These are phyloP conservation scores for Diaporthe sp. DNA, from an alignment of 2,329 filamentous ascomycete genomes.

Conservation along the genomic window DNA sequence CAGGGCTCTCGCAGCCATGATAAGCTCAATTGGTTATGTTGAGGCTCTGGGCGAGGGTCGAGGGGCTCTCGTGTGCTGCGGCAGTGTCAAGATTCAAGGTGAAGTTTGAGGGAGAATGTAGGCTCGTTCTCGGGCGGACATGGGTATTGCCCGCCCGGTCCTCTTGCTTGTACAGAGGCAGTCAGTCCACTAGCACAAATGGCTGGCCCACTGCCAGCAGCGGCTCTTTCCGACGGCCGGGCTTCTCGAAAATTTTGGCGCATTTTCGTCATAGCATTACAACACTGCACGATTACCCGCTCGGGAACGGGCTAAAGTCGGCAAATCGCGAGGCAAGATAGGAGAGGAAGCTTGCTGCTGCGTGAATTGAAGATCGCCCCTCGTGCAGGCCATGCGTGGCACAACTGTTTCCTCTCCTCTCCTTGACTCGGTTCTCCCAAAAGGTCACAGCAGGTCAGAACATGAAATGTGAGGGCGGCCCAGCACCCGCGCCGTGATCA, in stretches of 20 bases:
- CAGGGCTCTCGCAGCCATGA: constrained; percentile 70
- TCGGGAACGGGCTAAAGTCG: constrained; percentile 29
- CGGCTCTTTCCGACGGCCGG: constrained; percentile 37
- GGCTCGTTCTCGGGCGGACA: constrained; percentile 2
- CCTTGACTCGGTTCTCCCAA: background rate
- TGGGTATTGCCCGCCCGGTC: constrained; percentile 13
- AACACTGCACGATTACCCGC: background rate
- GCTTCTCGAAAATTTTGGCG: constrained; percentile 33
- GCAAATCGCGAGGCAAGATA: constrained; percentile 2
- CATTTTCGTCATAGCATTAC: constrained; percentile 24
- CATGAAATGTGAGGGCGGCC: constrained; percentile 12
- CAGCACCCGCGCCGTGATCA: constrained; percentile 35
- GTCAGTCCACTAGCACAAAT: background rate
- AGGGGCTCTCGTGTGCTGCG: constrained; percentile 21
- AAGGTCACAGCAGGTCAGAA: background rate
- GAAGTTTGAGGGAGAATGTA: constrained; percentile 16
- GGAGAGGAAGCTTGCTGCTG: background rate
- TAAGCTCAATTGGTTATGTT: constrained; percentile 58
- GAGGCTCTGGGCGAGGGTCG: background rate
- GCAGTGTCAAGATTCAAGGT: constrained; percentile 23
- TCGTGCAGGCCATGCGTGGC: background rate
- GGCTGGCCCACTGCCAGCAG: background rate
- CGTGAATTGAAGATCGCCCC: background rate
- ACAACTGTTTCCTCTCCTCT: background rate
- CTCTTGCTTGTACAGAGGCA: background rate